phyloP scores from a whole-genome alignment of 768 basidiomycete species.

The Russula abietina region DNA sequence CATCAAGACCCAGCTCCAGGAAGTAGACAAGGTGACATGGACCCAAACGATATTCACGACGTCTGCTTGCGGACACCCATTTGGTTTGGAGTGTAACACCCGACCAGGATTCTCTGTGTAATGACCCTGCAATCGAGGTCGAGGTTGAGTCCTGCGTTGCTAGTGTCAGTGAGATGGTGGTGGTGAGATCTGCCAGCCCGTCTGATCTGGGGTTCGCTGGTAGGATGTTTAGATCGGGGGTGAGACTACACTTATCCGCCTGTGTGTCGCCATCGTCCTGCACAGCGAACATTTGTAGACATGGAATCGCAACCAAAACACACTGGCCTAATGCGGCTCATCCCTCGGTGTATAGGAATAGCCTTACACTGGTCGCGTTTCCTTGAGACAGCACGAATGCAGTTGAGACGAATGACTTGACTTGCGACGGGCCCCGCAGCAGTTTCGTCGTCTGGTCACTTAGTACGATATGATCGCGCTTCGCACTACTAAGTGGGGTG shows the following conservation, averaged over 20 bases:
- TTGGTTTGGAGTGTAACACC: neutral
- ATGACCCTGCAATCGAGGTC: neutral
- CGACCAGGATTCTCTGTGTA: no score
- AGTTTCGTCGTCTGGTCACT: neutral
- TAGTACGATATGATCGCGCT: neutral
- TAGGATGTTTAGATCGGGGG: neutral
- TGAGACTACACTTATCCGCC: neutral
- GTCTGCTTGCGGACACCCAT: neutral
- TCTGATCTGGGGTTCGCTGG: neutral
- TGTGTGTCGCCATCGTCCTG: neutral
- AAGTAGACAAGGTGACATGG: neutral
- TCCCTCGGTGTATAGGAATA: neutral
- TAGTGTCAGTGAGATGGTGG: neutral
- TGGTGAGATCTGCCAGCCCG: no score
- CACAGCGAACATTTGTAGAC: neutral
- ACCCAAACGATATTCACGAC: neutral
- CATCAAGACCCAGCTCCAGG: constrained; percentile 14
- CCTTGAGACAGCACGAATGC: neutral
- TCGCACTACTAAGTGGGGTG: neutral
- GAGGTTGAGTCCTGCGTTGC: neutral
- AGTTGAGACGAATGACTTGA: neutral
- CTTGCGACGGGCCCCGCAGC: neutral
- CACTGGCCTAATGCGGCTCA: neutral
- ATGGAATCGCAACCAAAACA: neutral
- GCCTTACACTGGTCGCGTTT: neutral